Evolutionary conservation across 1,139 yeast genomes (phyloP).

Genomic region (Sugiyamaella japonica): DNA sequence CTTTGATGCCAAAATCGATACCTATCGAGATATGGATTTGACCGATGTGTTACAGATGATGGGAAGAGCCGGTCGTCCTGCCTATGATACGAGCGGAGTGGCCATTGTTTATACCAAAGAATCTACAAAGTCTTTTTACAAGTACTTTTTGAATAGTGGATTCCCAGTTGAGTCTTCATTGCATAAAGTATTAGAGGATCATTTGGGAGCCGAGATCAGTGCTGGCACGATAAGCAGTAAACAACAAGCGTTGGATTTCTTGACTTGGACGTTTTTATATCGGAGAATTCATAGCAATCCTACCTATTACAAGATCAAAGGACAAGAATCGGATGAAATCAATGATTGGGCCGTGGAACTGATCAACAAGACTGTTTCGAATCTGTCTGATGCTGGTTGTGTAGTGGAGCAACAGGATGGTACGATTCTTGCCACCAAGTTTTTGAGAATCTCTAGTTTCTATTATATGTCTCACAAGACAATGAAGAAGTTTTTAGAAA

Average conservation of each 20-base stretch:
- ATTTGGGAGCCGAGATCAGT: slow-evolving; percentile 93
- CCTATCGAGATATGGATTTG: slow-evolving; percentile 82
- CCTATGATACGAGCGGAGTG: slow-evolving; percentile 91
- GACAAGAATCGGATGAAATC: slow-evolving; percentile 37
- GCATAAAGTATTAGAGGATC: slow-evolving; percentile 90
- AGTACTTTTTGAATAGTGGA: slow-evolving; percentile 90
- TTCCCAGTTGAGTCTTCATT: slow-evolving; percentile 97
- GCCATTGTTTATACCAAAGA: slow-evolving; percentile 95
- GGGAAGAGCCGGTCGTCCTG: slow-evolving; percentile 97
- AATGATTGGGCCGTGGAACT: slow-evolving; percentile 61
- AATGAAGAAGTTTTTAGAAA: slow-evolving; percentile 62
- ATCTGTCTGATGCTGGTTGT: slow-evolving; percentile 73
- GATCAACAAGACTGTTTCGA: slow-evolving; percentile 68
- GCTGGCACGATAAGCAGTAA: slow-evolving; percentile 79
- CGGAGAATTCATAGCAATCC: slow-evolving; percentile 96
- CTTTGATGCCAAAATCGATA: slow-evolving; percentile 79
- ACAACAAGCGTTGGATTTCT: slow-evolving; percentile 89
- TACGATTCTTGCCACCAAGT: slow-evolving; percentile 68
- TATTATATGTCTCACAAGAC: slow-evolving; percentile 94
- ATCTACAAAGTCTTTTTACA: slow-evolving; percentile 85
- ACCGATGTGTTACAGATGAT: slow-evolving; percentile 90
- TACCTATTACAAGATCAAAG: slow-evolving; percentile 87
- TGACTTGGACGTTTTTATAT: slow-evolving; percentile 93
- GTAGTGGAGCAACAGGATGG: slow-evolving; percentile 53
- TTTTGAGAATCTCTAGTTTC: slow-evolving; percentile 81